Evolutionary conservation across 192 early-diverging fungal species (phyloP).

Genomic region (Backusella tuberculispora): DNA sequence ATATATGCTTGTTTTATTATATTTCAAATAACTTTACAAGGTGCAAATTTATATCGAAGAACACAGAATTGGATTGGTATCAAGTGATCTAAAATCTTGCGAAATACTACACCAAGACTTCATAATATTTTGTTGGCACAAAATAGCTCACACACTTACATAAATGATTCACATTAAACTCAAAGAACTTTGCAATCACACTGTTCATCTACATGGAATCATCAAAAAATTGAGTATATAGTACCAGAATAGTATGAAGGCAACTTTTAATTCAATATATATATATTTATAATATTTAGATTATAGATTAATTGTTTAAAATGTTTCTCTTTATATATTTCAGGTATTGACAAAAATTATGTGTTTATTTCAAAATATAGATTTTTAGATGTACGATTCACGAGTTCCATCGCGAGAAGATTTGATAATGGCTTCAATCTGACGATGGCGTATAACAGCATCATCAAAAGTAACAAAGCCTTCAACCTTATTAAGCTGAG

Average conservation of each 20-base stretch:
- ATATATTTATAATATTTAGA: no score
- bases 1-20: no score
- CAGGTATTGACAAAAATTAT: background rate
- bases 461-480: conserved; percentile 4
- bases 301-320: no score
- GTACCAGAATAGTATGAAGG: no score
- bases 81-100: background rate
- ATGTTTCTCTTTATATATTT: no score
- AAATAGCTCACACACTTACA: background rate
- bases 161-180: no score
- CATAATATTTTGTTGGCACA: background rate
- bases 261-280: no score
- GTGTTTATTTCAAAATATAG: background rate
- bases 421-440: background rate
- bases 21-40: no score
- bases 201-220: no score
- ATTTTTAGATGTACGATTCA: background rate
- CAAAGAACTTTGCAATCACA: no score
- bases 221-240: no score
- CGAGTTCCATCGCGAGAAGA: conserved; percentile 5
- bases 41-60: background rate
- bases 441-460: conserved; percentile 3
- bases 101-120: no score
- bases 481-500: background rate
- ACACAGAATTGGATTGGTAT: background rate